Evolutionary conservation across 1,284 basidiomycete genomes (phyloP), one percentile per base, ranked within the genome.

Genomic region (Chondrostereum purpureum): DNA sequence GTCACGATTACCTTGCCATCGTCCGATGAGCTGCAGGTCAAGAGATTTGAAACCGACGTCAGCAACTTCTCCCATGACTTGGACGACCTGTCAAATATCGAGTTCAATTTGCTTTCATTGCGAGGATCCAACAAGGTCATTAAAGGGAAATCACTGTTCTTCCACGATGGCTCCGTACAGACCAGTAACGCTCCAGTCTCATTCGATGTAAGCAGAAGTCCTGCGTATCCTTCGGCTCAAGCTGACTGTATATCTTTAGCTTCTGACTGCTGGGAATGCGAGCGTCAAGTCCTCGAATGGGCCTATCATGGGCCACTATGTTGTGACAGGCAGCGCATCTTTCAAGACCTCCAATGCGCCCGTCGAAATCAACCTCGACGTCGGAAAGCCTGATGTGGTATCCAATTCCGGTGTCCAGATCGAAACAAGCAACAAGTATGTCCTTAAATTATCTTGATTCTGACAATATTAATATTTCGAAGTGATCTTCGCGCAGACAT

Each of bases 31-130:
- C 51, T 62, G n/a, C 45, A 53, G 12, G 57, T 72, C 39, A 60
- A 65, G 18, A 60, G 57, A 5, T 61, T 74, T 35, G 65, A 70
- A 48, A 69, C 69, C 4, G 60, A 67, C 39, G 52, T 72, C 11
- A 60, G 57, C 20, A 63, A 68, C 48, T 63, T 58, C 19, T 34
- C 46, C 22, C 63, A 69, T 11, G 21, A 44, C 3, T 20, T 69
- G 3, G 55, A 42, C 11, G 55, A 59, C 35, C 52, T 67, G 12
- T 50, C 55, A 5, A 51, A 49, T 8, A 53, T 68, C 12, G 27
- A 52, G 11, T 69, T 72, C 45, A 48, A 56, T 0, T 39, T 50
- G 3, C 45, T 71, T 6, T 48, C 49, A 5, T 35, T 71, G 12
- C 54, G 52, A 43, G 57, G 60, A 10, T 56, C 59, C 1, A 68